Base-by-base conservation (phyloP, 768 basidiomycete species). In the Tylopilus felleus region DNA sequence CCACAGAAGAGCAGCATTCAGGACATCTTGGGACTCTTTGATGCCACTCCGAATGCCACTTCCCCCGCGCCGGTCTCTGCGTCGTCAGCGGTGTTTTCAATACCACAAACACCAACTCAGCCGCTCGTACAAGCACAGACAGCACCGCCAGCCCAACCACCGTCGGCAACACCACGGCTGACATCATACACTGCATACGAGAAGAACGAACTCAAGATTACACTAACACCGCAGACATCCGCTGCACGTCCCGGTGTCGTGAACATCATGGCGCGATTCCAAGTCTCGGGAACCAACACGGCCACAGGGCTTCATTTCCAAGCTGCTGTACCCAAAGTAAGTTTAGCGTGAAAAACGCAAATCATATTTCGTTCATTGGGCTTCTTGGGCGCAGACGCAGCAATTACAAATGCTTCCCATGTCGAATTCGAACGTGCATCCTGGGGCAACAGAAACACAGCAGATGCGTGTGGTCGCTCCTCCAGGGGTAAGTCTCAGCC, bases 351-450 rank as follows among this genome's bases (percentile, higher is more conserved):
- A 23, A 17, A 33, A 17, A 12, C 25, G 21, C n/a, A n/a, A 28
- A n/a, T 5, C 33, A 19, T 19, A 33, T 22, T 22, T 25, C 27
- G 25, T 31, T 60, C 31, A 58, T 8, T 3, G 25, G 16, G 39
- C n/a, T n/a, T 29, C 7, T 43, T 42, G 52, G 52, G 23, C 10
- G 3, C 65, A 98, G 93, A 90, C 94, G 0, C 95, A 97, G 73
- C 94, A 97, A 68, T 71, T 99, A 52, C 95, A 98, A 70, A 99
- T 99, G 96, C 78, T 93, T 53, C 93, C 96, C 7, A 98, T 98
- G 89, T 93, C 93, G 6, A 93, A 86, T 69, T 77, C 86, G 12
- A 86, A 82, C 49, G 79, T 99, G 40, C 74, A 72, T 31, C 86
- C 91, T 0, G 92, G 93, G 1, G 74, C 83, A 9, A 80, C 83